These are phyloP conservation scores for Quercus ilex DNA, from an alignment of 306 rosid species.

Conservation along the genomic window DNA sequence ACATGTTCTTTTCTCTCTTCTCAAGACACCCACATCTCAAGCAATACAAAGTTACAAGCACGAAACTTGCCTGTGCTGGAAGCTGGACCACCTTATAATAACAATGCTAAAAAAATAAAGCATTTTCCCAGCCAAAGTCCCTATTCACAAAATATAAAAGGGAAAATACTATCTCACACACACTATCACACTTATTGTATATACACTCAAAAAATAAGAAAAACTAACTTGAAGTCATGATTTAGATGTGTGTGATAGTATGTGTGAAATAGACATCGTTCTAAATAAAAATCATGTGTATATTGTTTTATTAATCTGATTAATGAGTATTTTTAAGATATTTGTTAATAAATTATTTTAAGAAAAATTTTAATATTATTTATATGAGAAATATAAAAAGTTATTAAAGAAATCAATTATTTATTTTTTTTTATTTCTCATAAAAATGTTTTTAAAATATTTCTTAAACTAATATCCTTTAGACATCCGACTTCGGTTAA, in stretches of 20 bases:
- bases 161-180: too few relatives aligned
- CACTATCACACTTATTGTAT: too few relatives aligned
- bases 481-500: too few relatives aligned
- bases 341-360: too few relatives aligned
- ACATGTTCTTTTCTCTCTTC: constrained; percentile 69
- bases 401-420: not conserved
- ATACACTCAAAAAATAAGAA: not conserved
- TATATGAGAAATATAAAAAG: not conserved
- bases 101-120: not conserved
- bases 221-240: too few relatives aligned
- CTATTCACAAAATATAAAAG: not conserved
- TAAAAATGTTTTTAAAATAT: too few relatives aligned
- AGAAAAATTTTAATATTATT: too few relatives aligned
- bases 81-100: constrained; percentile 2
- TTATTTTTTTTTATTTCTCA: too few relatives aligned
- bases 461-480: too few relatives aligned
- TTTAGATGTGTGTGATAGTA: too few relatives aligned
- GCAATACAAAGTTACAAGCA: constrained; percentile 28
- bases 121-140: constrained; percentile 1
- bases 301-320: not conserved
- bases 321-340: too few relatives aligned
- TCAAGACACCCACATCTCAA: constrained; percentile 61
- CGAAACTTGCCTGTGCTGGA: constrained; percentile 11
- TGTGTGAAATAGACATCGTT: too few relatives aligned
- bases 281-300: not conserved